phyloP scores from a whole-genome alignment of 1,139 yeast species.

The Blastobotrys serpentis region DNA sequence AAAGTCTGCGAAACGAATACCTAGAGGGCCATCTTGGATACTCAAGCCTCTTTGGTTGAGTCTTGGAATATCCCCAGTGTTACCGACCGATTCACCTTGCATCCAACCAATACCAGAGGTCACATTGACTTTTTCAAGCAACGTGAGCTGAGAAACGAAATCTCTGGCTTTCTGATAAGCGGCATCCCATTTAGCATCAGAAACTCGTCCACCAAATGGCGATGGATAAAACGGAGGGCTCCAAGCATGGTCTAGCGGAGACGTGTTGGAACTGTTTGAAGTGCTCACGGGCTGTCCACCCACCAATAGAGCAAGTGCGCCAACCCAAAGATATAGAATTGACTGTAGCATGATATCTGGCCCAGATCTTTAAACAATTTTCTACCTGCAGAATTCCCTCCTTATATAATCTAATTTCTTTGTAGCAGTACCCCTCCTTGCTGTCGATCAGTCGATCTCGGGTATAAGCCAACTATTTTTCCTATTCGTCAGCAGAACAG shows the following conservation, averaged over 20 bases:
- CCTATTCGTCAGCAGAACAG: neutral
- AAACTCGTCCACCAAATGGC: constrained; percentile 28
- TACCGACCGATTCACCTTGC: constrained; percentile 63
- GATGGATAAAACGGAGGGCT: constrained; percentile 28
- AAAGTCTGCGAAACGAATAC: constrained; percentile 58
- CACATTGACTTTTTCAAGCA: constrained; percentile 58
- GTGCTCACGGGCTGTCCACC: neutral
- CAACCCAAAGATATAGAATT: neutral
- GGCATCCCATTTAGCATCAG: constrained; percentile 49
- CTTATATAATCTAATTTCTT: neutral
- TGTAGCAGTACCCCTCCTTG: neutral
- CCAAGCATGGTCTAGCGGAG: constrained; percentile 14
- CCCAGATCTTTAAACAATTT: neutral
- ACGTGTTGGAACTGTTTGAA: neutral
- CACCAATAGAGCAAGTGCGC: neutral
- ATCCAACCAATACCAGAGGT: constrained; percentile 71
- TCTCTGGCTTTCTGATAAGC: constrained; percentile 58
- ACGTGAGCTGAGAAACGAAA: constrained; percentile 53
- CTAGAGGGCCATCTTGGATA: constrained; percentile 65
- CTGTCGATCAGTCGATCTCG: neutral
- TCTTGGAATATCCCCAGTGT: constrained; percentile 59
- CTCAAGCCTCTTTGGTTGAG: constrained; percentile 58
- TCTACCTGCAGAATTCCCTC: neutral
- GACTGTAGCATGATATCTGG: neutral
- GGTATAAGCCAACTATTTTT: neutral